phyloP scores from a whole-genome alignment of 2,329 filamentous ascomycete genomes.

The Pyricularia pennisetigena region DNA sequence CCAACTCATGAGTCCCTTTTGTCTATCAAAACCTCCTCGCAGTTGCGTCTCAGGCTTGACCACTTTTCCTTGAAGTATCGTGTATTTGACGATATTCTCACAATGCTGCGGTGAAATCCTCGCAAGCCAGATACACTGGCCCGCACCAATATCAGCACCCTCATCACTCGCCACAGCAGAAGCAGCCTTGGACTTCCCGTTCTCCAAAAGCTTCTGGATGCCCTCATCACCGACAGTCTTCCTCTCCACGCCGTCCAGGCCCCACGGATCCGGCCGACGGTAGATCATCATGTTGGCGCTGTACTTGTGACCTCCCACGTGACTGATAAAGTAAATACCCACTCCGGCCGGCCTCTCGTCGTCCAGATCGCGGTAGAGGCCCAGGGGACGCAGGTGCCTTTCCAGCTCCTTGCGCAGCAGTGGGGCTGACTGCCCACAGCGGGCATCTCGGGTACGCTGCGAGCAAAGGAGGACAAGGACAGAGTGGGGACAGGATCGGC shows the following conservation, averaged over 20 bases:
- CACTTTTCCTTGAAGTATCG: slow-evolving; percentile 85
- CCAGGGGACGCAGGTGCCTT: slow-evolving; percentile 74
- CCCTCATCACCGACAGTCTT: slow-evolving; percentile 24
- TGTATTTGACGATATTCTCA: slow-evolving; percentile 84
- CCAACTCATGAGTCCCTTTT: slow-evolving; percentile 78
- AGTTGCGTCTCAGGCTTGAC: slow-evolving; percentile 82
- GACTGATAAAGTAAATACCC: slow-evolving; percentile 91
- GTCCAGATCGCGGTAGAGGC: slow-evolving; percentile 76
- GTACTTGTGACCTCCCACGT: slow-evolving; percentile 96
- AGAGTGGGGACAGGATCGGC: slow-evolving; percentile 67
- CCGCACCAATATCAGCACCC: slow-evolving; percentile 47
- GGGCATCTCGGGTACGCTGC: slow-evolving; percentile 85
- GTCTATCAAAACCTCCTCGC: slow-evolving; percentile 81
- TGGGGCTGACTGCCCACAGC: slow-evolving; percentile 89
- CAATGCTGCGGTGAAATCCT: slow-evolving; percentile 80
- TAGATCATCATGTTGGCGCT: slow-evolving; percentile 92
- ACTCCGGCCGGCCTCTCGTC: slow-evolving; percentile 87
- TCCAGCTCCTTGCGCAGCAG: slow-evolving; percentile 83
- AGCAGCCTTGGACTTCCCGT: slow-evolving; percentile 15
- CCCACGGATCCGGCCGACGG: slow-evolving; percentile 51
- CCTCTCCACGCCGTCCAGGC: slow-evolving; percentile 34
- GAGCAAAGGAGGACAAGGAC: slow-evolving; percentile 90
- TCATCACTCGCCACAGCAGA: slow-evolving; percentile 21
- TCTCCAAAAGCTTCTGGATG: slow-evolving; percentile 21
- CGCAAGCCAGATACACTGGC: slow-evolving; percentile 89